Evolutionary conservation across 2,329 filamentous ascomycete genomes (phyloP).

Genomic region (Aureobasidium sp.): DNA sequence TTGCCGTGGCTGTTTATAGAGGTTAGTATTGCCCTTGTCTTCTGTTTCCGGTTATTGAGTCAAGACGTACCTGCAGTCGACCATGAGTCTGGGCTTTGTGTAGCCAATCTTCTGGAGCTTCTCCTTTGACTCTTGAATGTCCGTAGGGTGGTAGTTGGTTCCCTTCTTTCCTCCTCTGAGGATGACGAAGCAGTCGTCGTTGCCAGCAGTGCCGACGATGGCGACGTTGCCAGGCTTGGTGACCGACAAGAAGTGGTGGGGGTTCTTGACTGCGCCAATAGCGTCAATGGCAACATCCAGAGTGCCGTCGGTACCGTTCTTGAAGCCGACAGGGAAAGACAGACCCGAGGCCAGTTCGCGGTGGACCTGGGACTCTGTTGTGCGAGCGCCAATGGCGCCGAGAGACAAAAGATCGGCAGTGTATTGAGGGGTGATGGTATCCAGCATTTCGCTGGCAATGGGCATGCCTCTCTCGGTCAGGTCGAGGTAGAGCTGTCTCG

Average conservation of each 20-base stretch:
- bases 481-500: slow-evolving; percentile 86
- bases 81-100: slow-evolving; percentile 68
- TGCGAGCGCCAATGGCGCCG: slow-evolving; percentile 90
- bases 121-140: slow-evolving; percentile 74
- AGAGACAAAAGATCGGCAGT: slow-evolving; percentile 84
- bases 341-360: slow-evolving; percentile 88
- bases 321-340: slow-evolving; percentile 97
- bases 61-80: slow-evolving; percentile 59
- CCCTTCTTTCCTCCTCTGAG: slow-evolving; percentile 86
- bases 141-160: slow-evolving; percentile 85
- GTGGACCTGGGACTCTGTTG: slow-evolving; percentile 92
- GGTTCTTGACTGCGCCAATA: slow-evolving; percentile 83
- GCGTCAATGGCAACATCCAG: slow-evolving; percentile 88
- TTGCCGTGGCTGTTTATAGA: slow-evolving; percentile 71
- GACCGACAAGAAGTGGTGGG: slow-evolving; percentile 94
- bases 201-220: slow-evolving; percentile 88
- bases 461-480: slow-evolving; percentile 90
- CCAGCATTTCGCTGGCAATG: slow-evolving; percentile 93
- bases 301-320: slow-evolving; percentile 94
- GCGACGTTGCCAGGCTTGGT: slow-evolving; percentile 94
- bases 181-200: slow-evolving; percentile 96
- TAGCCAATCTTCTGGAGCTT: slow-evolving; percentile 68
- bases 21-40: neutral
- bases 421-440: slow-evolving; percentile 97
- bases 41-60: neutral